Base-by-base conservation (phyloP, 371 early-diverging fungal genomes). In the Apophysomyces ossiformis region DNA sequence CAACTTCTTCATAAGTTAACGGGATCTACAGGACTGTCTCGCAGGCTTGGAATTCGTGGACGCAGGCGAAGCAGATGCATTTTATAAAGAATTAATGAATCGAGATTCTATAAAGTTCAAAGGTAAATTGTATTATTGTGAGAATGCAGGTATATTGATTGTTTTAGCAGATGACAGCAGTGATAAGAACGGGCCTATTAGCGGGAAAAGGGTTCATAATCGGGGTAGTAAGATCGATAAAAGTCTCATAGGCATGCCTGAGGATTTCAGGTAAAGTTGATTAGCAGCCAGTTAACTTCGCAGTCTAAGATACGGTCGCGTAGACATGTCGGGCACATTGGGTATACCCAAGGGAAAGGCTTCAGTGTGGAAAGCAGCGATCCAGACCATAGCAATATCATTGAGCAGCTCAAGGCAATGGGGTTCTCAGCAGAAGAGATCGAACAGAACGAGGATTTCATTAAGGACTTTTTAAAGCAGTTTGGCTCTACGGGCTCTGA, bases 31-130 rank as follows among this genome's bases (percentile, higher is more conserved):
- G 91, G 81, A 87, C 65, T 87, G 86, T 61, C 74, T 92, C 43
- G 89, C 91, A 36, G 97, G 91, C 2, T 83, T 97, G 37, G 92
- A 92, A 9, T 97, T 97, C 77, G 93, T 92, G 21, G 92, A 95
- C 69, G 93, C 89, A 57, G 83, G 78, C 61, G 97, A 96, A 67
- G 96, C 95, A 1, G 72, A 79, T 3, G 75, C 80, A 41, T 95
- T 97, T 71, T 85, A 84, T 70, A 88, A 91, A 60, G 90, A 88
- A 71, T 84, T 92, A 12, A 68, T 73, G 36, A 75, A 78, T 64
- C 86, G 90, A 35, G 81, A 87, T 11, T 59, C 76, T n/a, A 38
- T 61, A 64, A 54, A 63, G 69, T 39, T 70, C 74, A 67, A 80
- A 73, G 68, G 58, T 66, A 81, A 79, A 71, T 18, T 68, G 1